A percentile compares a stretch with the other conserved stretches of the same genome.
Evolutionary conservation across 2,329 filamentous ascomycete species (phyloP).

Genomic region (Penicillium rolfsii): DNA sequence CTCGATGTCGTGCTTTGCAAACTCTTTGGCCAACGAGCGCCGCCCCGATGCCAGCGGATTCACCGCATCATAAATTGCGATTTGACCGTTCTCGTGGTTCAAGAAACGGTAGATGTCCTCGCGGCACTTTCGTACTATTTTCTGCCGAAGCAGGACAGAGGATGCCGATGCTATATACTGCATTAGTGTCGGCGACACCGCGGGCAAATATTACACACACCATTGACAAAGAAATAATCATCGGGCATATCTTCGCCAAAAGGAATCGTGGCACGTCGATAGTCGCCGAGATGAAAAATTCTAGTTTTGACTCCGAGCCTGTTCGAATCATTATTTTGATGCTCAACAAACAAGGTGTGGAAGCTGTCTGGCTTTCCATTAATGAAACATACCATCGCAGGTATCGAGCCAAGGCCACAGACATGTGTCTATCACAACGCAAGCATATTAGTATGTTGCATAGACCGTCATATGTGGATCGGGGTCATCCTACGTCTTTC

Average conservation of each 20-base stretch:
- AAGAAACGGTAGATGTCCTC: conserved; percentile 97
- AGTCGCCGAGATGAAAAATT: conserved; percentile 96
- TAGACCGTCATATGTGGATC: neutral
- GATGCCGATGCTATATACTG: conserved; percentile 67
- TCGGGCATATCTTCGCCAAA: conserved; percentile 83
- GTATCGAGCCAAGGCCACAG: conserved; percentile 92
- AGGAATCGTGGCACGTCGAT: conserved; percentile 87
- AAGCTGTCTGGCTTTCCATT: neutral
- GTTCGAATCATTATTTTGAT: conserved; percentile 6
- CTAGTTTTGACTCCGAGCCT: conserved; percentile 97
- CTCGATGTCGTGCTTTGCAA: conserved; percentile 95
- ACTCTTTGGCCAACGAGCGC: conserved; percentile 86
- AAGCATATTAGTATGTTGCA: conserved; percentile 10
- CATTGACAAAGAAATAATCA: conserved; percentile 97
- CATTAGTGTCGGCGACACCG: conserved; percentile 23
- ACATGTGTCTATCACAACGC: conserved; percentile 70
- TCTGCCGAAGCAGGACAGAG: conserved; percentile 91
- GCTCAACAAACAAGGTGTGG: neutral
- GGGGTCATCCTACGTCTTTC: conserved; percentile 75
- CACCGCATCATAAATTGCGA: conserved; percentile 97
- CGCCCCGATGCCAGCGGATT: conserved; percentile 85
- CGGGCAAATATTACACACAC: conserved; percentile 32
- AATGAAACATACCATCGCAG: conserved; percentile 71
- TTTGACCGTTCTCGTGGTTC: conserved; percentile 95
- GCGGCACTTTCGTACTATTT: conserved; percentile 95